Evolutionary conservation across 2,329 filamentous ascomycete genomes (phyloP), one percentile per base, ranked within the genome.

Genomic region (Bretziella fagacearum): DNA sequence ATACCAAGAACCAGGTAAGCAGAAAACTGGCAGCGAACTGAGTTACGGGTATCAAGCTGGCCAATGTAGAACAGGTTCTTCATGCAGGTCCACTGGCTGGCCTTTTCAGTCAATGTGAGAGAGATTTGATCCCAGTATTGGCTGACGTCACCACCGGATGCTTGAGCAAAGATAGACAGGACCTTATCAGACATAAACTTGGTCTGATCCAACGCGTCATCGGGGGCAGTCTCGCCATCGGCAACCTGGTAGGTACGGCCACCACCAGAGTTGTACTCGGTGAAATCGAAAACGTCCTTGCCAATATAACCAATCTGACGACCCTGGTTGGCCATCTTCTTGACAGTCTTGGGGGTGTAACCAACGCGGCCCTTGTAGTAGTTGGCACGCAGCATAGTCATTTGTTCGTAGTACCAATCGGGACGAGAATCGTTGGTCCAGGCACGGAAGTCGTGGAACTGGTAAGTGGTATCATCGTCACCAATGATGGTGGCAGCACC

Each of bases 1-100:
- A 98, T 79, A 3, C 81, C 82, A 29, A 98, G 71, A 17, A 96
- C 71, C 53, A 98, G 77, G 62, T 96, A 98, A 51, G 80, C 79
- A 22, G 91, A 78, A 58, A 98, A 96, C 53, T 81, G 69, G 66
- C 91, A 98, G 51, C 77, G 76, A 1, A 76, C 63, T 1, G 89
- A 95, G 63, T 83, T 86, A 67, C 91, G 74, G 2, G 89, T 96
- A 59, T 98, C 91, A 2, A 94, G 69, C 52, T 93, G 80, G 25
- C 86, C 91, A 18, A 95, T 77, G 58, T 91, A 95, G 67, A 96
- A 98, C 30, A 98, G 71, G 55, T 95, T 93, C 64, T 96, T 79
- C 46, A 98, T 71, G 58, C 91, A 98, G 1, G 77, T 67, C 59
- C 79, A 68, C 84, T 93, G 93, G 27, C 78, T 71, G 17, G 61